These are phyloP conservation scores for Plectosphaerella cucumerina DNA, from an alignment of 2,329 filamentous ascomycete genomes.

Conservation along the genomic window DNA sequence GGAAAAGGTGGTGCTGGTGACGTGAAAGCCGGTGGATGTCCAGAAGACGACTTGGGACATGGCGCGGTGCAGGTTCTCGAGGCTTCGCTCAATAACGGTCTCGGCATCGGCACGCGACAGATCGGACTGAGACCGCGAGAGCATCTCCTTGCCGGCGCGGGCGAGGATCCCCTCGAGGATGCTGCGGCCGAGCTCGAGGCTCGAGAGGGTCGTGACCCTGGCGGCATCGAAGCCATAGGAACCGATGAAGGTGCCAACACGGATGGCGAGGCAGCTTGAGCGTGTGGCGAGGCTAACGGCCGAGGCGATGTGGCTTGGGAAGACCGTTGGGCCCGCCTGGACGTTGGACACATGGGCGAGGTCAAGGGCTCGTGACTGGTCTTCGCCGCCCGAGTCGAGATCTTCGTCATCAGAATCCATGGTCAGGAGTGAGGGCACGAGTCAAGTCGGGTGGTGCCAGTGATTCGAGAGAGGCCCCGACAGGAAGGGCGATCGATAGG, in stretches of 20 bases:
- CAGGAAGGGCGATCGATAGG: neutral
- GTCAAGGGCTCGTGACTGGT: neutral
- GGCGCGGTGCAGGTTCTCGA: conserved; percentile 52
- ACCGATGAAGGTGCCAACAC: conserved; percentile 47
- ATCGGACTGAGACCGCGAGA: conserved; percentile 38
- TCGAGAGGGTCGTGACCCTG: conserved; percentile 51
- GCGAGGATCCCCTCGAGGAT: conserved; percentile 51
- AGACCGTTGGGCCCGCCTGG: conserved; percentile 39
- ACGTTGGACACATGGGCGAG: conserved; percentile 4
- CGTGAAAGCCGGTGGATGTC: conserved; percentile 55
- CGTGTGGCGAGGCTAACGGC: conserved; percentile 57
- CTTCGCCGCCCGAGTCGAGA: neutral
- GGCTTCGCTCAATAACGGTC: conserved; percentile 50
- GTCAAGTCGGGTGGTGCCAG: neutral
- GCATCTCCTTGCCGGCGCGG: conserved; percentile 44
- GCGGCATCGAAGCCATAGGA: conserved; percentile 49
- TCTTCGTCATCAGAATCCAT: conserved; percentile 1
- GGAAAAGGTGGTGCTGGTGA: conserved; percentile 51
- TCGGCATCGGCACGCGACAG: conserved; percentile 50
- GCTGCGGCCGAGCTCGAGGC: conserved; percentile 51
- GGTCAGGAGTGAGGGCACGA: neutral
- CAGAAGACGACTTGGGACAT: conserved; percentile 58
- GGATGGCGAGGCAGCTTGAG: conserved; percentile 54
- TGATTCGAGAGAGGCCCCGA: neutral
- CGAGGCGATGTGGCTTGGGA: conserved; percentile 54